Evolutionary conservation across 352 stramenopile genomes (phyloP), one percentile per base, ranked within the genome.

Genomic region (Pythium chondricola): DNA sequence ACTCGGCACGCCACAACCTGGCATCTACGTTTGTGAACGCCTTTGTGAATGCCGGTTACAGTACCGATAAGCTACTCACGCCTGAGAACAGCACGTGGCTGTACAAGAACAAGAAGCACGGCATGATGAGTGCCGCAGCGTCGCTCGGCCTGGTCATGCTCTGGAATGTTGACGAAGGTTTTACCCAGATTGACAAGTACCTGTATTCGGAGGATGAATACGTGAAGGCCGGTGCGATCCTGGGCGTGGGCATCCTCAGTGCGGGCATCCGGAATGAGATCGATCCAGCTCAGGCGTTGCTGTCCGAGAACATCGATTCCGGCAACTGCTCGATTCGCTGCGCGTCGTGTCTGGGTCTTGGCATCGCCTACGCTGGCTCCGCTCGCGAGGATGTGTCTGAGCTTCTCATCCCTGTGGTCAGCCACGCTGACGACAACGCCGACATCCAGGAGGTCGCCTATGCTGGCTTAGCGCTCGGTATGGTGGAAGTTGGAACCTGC

Each of bases 51-150:
- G 93, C 95, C 30, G 96, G 96, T 2, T 99, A 98, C 69, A 83
- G 96, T 52, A 95, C 93, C 17, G 97, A 99, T 69, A 98, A 98
- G 63, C 69, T 97, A 16, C 88, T 97, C 67, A 95, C 85, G 0
- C 86, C 87, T 0, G 90, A 98, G 30, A 85, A 77, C 45, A 98
- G 96, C 63, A 94, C 95, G 43, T 99, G 97, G 97, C 64, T 99
- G 24, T 99, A 98, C 79, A 99, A 99, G 73, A 99, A 99, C 83
- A 99, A 99, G 69, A 97, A 99, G 70, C 95, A 99, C 58, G 97
- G 96, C 44, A 99, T 99, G 96, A 96, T 99, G 75, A 97, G 90
- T 47, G 97, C 97, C 0, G 94, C 97, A 2, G 97, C 97, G 13
- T 99, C 95, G 31, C 74, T 99, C 25, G 97, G 97, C 44, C 90